Conservation (phyloP, 225 moss, liverwort and hornwort species). For the Straminergon stramineum region DNA sequence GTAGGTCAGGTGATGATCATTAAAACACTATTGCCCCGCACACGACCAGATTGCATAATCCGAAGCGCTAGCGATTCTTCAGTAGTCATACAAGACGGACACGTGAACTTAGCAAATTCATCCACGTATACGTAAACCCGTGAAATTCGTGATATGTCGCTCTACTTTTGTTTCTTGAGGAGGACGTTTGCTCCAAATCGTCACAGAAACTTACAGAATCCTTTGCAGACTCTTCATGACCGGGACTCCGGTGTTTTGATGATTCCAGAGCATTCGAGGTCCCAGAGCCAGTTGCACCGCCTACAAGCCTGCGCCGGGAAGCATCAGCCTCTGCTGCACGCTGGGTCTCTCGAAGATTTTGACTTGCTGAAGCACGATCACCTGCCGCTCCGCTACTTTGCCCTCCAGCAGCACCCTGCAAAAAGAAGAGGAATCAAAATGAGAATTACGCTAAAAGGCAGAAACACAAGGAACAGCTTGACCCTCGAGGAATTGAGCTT, state of each 20-base stretch:
- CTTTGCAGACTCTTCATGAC: conserved; percentile 71
- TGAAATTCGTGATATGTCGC: neutral
- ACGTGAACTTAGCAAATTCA: neutral
- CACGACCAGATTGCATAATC: neutral
- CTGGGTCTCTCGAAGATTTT: conserved; percentile 60
- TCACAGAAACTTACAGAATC: conserved; percentile 48
- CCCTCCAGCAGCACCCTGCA: conserved; percentile 36
- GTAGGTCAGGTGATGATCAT: neutral
- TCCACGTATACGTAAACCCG: neutral
- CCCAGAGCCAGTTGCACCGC: conserved; percentile 53
- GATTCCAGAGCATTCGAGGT: conserved; percentile 45
- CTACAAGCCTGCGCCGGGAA: conserved; percentile 60
- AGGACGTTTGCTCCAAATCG: neutral
- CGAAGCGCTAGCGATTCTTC: neutral
- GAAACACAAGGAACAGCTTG: neutral
- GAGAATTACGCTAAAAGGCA: neutral
- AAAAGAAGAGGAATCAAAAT: neutral
- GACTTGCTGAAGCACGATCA: conserved; percentile 48
- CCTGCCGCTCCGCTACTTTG: conserved; percentile 58
- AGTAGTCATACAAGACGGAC: neutral
- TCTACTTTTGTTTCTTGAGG: neutral
- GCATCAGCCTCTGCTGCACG: conserved; percentile 65
- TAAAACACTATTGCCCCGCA: neutral
- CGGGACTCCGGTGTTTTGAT: conserved; percentile 81
- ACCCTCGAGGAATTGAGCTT: neutral